phyloP scores from a whole-genome alignment of 495 filamentous ascomycete species.

The Xylaria palmicola region DNA sequence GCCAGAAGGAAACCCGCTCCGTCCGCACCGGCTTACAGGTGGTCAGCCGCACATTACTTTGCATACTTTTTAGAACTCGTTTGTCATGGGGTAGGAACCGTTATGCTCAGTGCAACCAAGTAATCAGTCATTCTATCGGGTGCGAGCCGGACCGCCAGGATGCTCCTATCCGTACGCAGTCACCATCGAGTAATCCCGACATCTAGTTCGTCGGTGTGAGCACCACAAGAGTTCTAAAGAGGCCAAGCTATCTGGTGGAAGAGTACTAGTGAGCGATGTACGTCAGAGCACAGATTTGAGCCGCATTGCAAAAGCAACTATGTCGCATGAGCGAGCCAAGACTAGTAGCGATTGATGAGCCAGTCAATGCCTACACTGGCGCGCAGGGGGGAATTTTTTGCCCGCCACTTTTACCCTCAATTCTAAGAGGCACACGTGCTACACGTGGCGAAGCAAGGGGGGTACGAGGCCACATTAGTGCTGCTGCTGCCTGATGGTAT shows the following conservation, averaged over 20 bases:
- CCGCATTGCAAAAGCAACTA: background rate
- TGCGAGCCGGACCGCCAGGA: background rate
- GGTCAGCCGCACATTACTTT: background rate
- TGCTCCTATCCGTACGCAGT: background rate
- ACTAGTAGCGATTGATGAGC: background rate
- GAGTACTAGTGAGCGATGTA: background rate
- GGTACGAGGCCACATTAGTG: background rate
- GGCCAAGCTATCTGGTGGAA: background rate
- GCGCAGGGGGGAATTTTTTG: too few relatives aligned
- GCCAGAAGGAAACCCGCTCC: background rate
- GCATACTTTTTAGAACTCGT: background rate
- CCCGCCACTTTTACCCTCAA: background rate
- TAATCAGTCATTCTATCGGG: background rate
- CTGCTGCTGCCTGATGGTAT: conserved; percentile 4
- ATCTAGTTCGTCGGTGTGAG: background rate
- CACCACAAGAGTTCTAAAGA: background rate
- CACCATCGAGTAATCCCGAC: background rate
- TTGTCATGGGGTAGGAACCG: background rate
- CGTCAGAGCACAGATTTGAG: background rate
- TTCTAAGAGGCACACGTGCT: background rate
- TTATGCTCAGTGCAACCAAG: background rate
- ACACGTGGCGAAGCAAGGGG: background rate
- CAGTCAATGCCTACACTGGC: too few relatives aligned
- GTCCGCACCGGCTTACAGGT: background rate
- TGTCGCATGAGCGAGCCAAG: background rate